phyloP scores from a whole-genome alignment of 371 early-diverging fungal species.

The Mortierella sp. region DNA sequence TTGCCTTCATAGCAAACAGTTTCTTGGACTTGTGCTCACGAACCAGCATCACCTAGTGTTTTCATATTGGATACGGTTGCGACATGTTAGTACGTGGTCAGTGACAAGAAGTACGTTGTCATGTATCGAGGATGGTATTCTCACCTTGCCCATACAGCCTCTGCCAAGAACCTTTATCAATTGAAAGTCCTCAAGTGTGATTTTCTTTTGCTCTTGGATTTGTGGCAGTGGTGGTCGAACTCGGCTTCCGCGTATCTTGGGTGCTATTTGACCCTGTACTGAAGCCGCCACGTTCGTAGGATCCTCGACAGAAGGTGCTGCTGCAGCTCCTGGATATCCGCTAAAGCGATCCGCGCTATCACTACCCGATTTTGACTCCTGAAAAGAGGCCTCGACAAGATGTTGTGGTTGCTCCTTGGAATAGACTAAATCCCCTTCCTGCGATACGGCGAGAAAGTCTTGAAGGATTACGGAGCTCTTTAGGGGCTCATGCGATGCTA shows the following conservation, averaged over 20 bases:
- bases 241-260: slow-evolving; percentile 24
- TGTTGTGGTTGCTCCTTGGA: slow-evolving; percentile 31
- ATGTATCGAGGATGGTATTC: too few relatives aligned
- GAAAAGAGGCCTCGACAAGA: slow-evolving; percentile 1
- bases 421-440: slow-evolving; percentile 46
- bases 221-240: slow-evolving; percentile 39
- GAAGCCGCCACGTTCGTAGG: slow-evolving; percentile 1
- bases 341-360: slow-evolving; percentile 8
- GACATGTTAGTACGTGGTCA: too few relatives aligned
- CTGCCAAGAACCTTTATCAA: slow-evolving; percentile 76
- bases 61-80: too few relatives aligned
- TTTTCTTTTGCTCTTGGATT: slow-evolving; percentile 42
- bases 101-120: too few relatives aligned
- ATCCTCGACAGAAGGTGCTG: neutral
- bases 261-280: slow-evolving; percentile 7
- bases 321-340: neutral
- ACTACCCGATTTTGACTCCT: slow-evolving; percentile 10
- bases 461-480: slow-evolving; percentile 31
- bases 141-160: slow-evolving; percentile 84
- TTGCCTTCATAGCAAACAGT: slow-evolving; percentile 77
- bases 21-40: slow-evolving; percentile 60
- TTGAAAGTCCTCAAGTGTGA: slow-evolving; percentile 65
- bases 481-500: slow-evolving; percentile 44
- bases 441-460: slow-evolving; percentile 46
- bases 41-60: slow-evolving; percentile 67